Evolutionary conservation across 2,329 filamentous ascomycete genomes (phyloP).

Genomic region (Penicillium hordei): DNA sequence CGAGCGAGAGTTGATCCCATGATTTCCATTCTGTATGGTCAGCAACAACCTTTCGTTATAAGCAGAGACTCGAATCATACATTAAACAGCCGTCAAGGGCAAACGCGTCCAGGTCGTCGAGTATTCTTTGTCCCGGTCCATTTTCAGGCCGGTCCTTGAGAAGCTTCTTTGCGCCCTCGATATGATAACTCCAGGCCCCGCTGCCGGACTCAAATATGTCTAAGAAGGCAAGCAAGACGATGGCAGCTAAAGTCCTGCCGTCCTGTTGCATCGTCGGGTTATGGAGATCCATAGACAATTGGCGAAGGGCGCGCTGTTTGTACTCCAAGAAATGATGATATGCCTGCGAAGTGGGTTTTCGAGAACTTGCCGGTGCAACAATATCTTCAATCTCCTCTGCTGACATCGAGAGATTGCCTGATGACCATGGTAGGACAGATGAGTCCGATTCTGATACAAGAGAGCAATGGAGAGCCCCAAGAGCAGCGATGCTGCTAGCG

Average conservation of each 20-base stretch:
- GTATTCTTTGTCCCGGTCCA: conserved; percentile 22
- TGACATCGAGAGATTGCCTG: conserved; percentile 21
- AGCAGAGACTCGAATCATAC: conserved; percentile 21
- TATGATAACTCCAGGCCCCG: conserved; percentile 53
- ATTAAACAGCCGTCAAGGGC: conserved; percentile 41
- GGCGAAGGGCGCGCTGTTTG: conserved; percentile 50
- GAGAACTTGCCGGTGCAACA: conserved; percentile 33
- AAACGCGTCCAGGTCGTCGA: conserved; percentile 39
- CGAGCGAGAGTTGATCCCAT: conserved; percentile 45
- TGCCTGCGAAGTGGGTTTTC: conserved; percentile 35
- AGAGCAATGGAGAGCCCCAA: conserved; percentile 51
- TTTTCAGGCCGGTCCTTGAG: conserved; percentile 39
- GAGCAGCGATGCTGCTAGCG: conserved; percentile 49
- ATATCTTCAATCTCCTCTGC: conserved; percentile 30
- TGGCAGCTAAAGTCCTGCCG: conserved; percentile 46
- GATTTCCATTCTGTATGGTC: conserved; percentile 36
- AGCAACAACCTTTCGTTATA: conserved; percentile 1
- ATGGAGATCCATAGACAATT: conserved; percentile 38
- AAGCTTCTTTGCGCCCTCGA: conserved; percentile 52
- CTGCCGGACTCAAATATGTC: conserved; percentile 53
- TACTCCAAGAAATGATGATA: conserved; percentile 47
- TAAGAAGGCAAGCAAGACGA: conserved; percentile 52
- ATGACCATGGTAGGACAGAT: conserved; percentile 37
- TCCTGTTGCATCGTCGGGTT: conserved; percentile 38
- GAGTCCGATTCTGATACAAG: conserved; percentile 38